A percentile compares a stretch with the other conserved stretches of the same genome.
phyloP scores from a whole-genome alignment of 441 rosid species.

The Populus trichocarpa region DNA sequence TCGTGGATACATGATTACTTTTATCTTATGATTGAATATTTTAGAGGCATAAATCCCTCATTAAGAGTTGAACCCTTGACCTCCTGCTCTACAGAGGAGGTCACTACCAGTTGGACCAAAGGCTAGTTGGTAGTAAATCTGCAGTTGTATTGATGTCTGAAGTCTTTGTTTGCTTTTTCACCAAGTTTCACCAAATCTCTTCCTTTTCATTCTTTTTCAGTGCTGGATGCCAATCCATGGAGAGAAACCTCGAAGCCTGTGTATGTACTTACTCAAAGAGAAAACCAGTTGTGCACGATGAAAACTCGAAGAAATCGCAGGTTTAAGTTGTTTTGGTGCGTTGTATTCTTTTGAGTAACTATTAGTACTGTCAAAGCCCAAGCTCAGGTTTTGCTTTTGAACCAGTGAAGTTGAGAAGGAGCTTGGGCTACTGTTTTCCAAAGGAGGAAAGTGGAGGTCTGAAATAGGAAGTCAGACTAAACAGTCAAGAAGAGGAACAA shows the following conservation, averaged over 20 bases:
- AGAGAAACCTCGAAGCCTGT: conserved; percentile 84
- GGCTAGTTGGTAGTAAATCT: neutral
- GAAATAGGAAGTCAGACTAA: conserved; percentile 49
- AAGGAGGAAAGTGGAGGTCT: conserved; percentile 56
- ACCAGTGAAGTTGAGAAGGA: conserved; percentile 91
- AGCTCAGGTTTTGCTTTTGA: conserved; percentile 16
- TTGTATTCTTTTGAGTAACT: neutral
- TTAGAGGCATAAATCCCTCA: neutral
- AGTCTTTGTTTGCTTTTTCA: neutral
- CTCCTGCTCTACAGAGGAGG: neutral
- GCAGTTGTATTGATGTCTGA: neutral
- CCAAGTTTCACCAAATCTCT: neutral
- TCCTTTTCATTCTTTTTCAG: conserved; percentile 33
- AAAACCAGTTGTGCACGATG: conserved; percentile 92
- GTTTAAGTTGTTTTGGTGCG: conserved; percentile 27
- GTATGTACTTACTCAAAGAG: conserved; percentile 73
- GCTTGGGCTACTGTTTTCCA: conserved; percentile 77
- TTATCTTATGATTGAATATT: neutral
- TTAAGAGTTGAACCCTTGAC: neutral
- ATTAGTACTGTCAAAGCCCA: conserved; percentile 5
- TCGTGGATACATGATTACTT: neutral
- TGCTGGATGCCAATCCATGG: conserved; percentile 96
- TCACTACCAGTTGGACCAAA: neutral
- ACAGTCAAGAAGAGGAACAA: conserved; percentile 55
- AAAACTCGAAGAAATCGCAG: conserved; percentile 89